Percentiles rank a stretch among this genome's conserved stretches.
phyloP scores from a whole-genome alignment of 1,284 basidiomycete genomes.

The Cystobasidium sp. region DNA sequence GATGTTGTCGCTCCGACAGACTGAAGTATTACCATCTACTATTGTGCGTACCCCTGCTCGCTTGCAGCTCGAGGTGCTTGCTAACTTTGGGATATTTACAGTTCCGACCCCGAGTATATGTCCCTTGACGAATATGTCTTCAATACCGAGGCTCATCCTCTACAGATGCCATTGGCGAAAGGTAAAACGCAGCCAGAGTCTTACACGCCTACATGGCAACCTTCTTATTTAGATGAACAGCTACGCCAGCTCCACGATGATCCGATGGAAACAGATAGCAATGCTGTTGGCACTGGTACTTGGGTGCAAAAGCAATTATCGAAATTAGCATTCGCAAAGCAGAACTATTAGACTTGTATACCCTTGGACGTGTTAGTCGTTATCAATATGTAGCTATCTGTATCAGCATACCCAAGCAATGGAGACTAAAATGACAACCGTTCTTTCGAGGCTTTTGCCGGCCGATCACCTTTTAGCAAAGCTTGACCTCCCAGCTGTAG shows the following conservation, averaged over 20 bases:
- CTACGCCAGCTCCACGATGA: conserved; percentile 12
- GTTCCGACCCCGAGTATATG: conserved; percentile 61
- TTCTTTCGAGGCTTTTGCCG: too few relatives aligned
- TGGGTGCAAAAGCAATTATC: conserved; percentile 30
- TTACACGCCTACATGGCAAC: conserved; percentile 29
- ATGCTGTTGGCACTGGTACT: conserved; percentile 9
- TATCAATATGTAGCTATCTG: too few relatives aligned
- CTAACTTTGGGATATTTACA: not conserved
- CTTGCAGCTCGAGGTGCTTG: not conserved
- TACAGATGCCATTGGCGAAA: conserved; percentile 21
- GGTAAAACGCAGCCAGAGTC: not conserved
- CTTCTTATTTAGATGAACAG: conserved; percentile 22
- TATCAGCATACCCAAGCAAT: too few relatives aligned
- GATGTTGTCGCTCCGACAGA: conserved; percentile 1
- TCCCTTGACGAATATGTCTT: conserved; percentile 65
- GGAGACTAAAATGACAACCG: too few relatives aligned
- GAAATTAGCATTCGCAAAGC: conserved; percentile 5
- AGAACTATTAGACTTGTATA: not conserved
- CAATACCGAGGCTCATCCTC: conserved; percentile 49
- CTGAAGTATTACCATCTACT: conserved; percentile 58
- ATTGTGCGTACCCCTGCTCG: conserved; percentile 52
- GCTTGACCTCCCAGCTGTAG: too few relatives aligned
- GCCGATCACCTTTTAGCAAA: too few relatives aligned
- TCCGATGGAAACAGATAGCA: not conserved
- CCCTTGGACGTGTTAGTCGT: too few relatives aligned